phyloP scores from a whole-genome alignment of 2,329 filamentous ascomycete genomes.

The Rutstroemia sp. region DNA sequence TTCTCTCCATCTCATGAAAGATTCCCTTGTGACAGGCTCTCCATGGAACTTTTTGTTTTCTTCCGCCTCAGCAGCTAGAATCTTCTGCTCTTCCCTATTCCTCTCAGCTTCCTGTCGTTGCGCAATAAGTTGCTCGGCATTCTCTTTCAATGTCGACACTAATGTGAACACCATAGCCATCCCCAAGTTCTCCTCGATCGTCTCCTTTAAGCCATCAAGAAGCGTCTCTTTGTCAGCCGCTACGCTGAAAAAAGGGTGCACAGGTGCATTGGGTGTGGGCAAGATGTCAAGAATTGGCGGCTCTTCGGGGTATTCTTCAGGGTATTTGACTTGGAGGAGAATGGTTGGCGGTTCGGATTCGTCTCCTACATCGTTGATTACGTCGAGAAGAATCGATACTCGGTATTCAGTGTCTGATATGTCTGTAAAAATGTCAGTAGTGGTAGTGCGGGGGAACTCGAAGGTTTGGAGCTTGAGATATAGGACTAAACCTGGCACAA shows the following conservation, averaged over 20 bases:
- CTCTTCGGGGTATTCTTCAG: constrained; percentile 84
- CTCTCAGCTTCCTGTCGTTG: constrained; percentile 62
- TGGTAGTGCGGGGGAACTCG: background rate
- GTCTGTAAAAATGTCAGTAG: constrained; percentile 44
- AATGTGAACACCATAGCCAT: constrained; percentile 98
- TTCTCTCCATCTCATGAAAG: constrained; percentile 76
- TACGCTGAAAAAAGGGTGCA: constrained; percentile 70
- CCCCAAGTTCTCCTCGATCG: constrained; percentile 85
- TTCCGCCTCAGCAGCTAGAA: constrained; percentile 64
- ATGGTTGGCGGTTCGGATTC: constrained; percentile 61
- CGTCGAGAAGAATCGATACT: constrained; percentile 78
- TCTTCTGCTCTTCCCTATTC: constrained; percentile 47
- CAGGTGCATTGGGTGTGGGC: constrained; percentile 59
- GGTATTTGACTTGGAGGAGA: constrained; percentile 79
- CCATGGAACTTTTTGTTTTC: constrained; percentile 98
- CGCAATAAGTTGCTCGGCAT: constrained; percentile 75
- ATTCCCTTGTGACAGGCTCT: constrained; percentile 77
- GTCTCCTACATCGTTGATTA: constrained; percentile 57
- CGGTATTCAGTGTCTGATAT: constrained; percentile 85
- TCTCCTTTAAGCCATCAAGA: constrained; percentile 62
- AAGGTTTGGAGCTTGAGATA: constrained; percentile 3
- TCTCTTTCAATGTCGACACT: constrained; percentile 79
- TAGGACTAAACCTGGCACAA: background rate
- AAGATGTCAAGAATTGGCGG: constrained; percentile 76
- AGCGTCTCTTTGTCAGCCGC: constrained; percentile 71